Evolutionary conservation across 2,329 filamentous ascomycete species (phyloP).

Genomic region (Sclerotinia nivalis): DNA sequence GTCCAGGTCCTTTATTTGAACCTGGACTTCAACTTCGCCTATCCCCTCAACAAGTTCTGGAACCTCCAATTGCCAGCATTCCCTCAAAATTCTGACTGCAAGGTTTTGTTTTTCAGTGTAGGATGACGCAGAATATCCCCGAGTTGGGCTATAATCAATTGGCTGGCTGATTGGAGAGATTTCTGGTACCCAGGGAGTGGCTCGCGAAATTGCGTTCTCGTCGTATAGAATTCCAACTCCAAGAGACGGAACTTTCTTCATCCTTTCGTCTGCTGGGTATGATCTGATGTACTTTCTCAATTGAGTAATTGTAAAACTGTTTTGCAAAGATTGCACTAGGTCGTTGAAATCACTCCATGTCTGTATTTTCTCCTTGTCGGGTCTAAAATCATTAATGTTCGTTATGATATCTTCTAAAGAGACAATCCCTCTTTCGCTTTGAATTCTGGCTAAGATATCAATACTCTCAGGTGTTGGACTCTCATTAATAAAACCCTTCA

Average conservation of each 20-base stretch:
- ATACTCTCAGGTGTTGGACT: slow-evolving; percentile 30
- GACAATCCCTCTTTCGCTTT: slow-evolving; percentile 37
- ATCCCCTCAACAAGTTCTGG: slow-evolving; percentile 37
- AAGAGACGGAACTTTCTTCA: slow-evolving; percentile 1
- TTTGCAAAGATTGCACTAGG: slow-evolving; percentile 35
- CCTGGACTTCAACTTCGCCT: slow-evolving; percentile 39
- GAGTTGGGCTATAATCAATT: slow-evolving; percentile 32
- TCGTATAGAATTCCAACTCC: not conserved
- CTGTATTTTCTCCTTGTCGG: slow-evolving; percentile 27
- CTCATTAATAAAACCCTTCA: not conserved
- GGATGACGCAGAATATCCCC: slow-evolving; percentile 37
- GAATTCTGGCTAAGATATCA: slow-evolving; percentile 38
- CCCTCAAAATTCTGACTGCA: slow-evolving; percentile 34
- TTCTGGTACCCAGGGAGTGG: slow-evolving; percentile 39
- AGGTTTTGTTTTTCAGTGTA: slow-evolving; percentile 38
- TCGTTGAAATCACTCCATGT: slow-evolving; percentile 36
- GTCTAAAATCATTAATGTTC: slow-evolving; percentile 39
- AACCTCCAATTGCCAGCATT: slow-evolving; percentile 40
- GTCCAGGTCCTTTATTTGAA: slow-evolving; percentile 34
- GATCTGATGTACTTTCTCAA: slow-evolving; percentile 36
- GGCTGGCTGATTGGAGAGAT: slow-evolving; percentile 30
- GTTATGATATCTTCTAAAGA: slow-evolving; percentile 34
- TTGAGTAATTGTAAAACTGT: slow-evolving; percentile 39
- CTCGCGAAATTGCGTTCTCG: slow-evolving; percentile 25
- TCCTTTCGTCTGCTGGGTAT: not conserved